Base-by-base conservation (phyloP, 2,329 filamentous ascomycete species). In the Aspergillus floridensis region DNA sequence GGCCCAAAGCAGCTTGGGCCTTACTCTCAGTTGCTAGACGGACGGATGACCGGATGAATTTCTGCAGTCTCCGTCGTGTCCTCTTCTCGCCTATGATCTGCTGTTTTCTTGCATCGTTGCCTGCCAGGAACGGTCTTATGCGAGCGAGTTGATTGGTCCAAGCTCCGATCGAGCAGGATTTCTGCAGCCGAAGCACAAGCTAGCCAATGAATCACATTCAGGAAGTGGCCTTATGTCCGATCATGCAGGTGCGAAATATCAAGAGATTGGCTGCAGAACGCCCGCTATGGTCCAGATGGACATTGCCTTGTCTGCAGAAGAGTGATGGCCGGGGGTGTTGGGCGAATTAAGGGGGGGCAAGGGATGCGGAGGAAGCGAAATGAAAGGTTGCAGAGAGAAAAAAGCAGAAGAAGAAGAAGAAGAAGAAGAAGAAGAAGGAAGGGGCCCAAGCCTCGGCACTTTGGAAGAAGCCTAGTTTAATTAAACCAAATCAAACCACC, bases 91-190 rank as follows among this genome's bases (percentile, higher is more conserved):
- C 6, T 29, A 29, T 35, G 32, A 35, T 16, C 38, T 44, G 6
- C 16, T 44, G 38, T 19, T 44, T 1, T 44, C 38, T 7, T 44
- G 38, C 38, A 44, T 19, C 14, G 16, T 19, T 19, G 38, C 16
- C 14, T n/a, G 26, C 41, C 53, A 55, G 53, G 53, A 35, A 55
- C 53, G 53, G 53, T 19, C 2, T 21, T 55, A 48, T 48, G 21
- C 19, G 16, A 5, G n/a, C 6, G 24, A 29, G 11, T 32, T 55
- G 41, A 55, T 55, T 55, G 53, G 53, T 26, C 14, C 16, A 5
- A 26, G 22, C 53, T 46, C 53, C 53, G 53, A 48, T 24, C 26
- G 16, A 19, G 38, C 38, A 44, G 38, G 38, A n/a, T 19, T 44
- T 44, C 38, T 44, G 38, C 38, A 44, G 38, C 38, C 16, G 38